Percentiles rank a stretch among this genome's conserved stretches.
Conservation (phyloP, 1,139 yeast species). For the Saccharomyces hybrid region DNA sequence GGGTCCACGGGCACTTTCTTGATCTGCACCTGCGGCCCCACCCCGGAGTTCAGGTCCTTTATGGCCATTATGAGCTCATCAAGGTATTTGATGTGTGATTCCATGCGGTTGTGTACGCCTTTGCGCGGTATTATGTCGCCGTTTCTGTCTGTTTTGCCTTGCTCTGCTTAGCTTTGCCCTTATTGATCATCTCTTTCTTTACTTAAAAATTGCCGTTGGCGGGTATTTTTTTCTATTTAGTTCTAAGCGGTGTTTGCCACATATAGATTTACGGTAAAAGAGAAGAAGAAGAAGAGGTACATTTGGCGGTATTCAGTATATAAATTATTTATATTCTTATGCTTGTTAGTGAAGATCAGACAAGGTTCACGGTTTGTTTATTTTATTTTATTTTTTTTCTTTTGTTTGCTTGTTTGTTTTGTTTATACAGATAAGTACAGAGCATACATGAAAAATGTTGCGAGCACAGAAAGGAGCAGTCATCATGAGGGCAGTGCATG, state of each 20-base stretch:
- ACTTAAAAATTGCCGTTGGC: not conserved
- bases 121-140: not conserved
- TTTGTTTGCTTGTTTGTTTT: not conserved
- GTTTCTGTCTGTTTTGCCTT: not conserved
- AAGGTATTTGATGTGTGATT: constrained; percentile 23
- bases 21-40: constrained; percentile 5
- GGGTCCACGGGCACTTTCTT: constrained; percentile 1
- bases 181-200: not conserved
- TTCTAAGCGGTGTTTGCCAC: not conserved
- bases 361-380: too few species aligned
- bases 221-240: constrained; percentile 1
- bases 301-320: not conserved
- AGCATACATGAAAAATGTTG: not conserved
- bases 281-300: not conserved
- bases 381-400: not conserved
- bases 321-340: not conserved
- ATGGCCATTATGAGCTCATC: constrained; percentile 28
- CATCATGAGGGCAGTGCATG: too few species aligned
- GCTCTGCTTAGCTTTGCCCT: not conserved
- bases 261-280: not conserved
- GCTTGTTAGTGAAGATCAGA: not conserved
- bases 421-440: not conserved
- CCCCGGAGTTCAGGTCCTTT: constrained; percentile 10
- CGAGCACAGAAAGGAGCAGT: not conserved
- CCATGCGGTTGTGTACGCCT: constrained; percentile 13